These are phyloP conservation scores for Sugiyamaella xylanicola DNA, from an alignment of 1,139 yeast species.

Conservation along the genomic window DNA sequence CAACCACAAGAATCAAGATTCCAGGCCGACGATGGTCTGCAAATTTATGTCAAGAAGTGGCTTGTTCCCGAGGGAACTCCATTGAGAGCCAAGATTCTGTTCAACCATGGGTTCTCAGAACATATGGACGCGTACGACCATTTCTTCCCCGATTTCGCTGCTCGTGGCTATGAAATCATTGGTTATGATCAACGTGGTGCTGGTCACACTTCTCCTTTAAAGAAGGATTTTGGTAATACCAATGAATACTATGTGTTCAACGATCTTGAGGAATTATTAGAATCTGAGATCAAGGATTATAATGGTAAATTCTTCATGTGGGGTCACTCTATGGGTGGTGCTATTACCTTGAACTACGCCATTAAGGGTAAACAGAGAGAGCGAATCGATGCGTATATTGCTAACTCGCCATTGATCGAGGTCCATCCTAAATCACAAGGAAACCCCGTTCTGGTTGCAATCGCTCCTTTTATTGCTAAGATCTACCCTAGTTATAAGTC, in stretches of 20 bases:
- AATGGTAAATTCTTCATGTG: conserved; percentile 52
- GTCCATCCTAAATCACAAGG: conserved; percentile 62
- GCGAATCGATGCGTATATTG: conserved; percentile 57
- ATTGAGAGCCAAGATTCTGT: conserved; percentile 59
- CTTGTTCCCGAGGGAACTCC: conserved; percentile 35
- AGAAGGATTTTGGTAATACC: conserved; percentile 60
- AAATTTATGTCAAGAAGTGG: conserved; percentile 31
- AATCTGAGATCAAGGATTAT: conserved; percentile 42
- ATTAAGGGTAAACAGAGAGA: conserved; percentile 62
- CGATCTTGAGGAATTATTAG: conserved; percentile 70
- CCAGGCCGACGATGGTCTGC: conserved; percentile 27
- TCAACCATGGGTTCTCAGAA: conserved; percentile 76
- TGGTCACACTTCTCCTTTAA: conserved; percentile 64
- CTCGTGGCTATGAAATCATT: conserved; percentile 69
- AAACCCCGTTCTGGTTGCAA: conserved; percentile 48
- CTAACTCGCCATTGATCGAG: conserved; percentile 67
- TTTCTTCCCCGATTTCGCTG: conserved; percentile 59
- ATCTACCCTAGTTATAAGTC: conserved; percentile 57
- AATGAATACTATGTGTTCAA: conserved; percentile 63
- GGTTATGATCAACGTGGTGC: conserved; percentile 89
- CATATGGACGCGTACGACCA: conserved; percentile 54
- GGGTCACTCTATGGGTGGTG: conserved; percentile 99
- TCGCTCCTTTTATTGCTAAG: conserved; percentile 53
- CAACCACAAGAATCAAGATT: conserved; percentile 18
- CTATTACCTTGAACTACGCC: conserved; percentile 72